phyloP scores from a whole-genome alignment of 2,329 filamentous ascomycete genomes.

The Verticillium isaacii region DNA sequence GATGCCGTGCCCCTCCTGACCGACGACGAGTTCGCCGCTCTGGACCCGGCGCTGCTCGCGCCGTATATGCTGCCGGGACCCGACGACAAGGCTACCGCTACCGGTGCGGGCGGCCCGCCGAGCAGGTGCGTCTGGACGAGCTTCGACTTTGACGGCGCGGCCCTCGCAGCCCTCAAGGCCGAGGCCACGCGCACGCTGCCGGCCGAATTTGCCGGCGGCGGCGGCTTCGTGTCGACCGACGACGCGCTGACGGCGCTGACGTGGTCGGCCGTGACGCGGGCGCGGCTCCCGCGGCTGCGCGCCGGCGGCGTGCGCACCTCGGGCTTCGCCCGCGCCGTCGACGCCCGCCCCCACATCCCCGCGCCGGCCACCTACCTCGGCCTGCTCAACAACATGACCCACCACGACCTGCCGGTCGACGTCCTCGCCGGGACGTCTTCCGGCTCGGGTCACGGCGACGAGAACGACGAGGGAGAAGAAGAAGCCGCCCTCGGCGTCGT shows the following conservation, averaged over 20 bases:
- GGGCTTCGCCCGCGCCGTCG: constrained; percentile 41
- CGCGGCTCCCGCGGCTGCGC: constrained; percentile 29
- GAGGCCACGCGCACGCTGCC: constrained; percentile 20
- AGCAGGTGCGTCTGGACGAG: constrained; percentile 35
- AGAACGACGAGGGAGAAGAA: too few species aligned
- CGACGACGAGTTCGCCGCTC: background rate
- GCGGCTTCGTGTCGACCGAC: constrained; percentile 45
- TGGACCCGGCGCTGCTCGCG: background rate
- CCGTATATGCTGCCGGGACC: background rate
- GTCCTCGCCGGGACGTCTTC: constrained; percentile 13
- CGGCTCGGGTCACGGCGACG: too few species aligned
- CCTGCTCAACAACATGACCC: constrained; percentile 40
- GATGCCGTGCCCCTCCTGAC: constrained; percentile 31
- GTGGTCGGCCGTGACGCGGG: constrained; percentile 39
- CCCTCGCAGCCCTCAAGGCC: constrained; percentile 35
- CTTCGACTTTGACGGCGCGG: constrained; percentile 33
- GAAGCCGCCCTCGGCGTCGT: constrained; percentile 7
- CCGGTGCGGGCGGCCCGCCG: constrained; percentile 7
- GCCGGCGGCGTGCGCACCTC: constrained; percentile 12
- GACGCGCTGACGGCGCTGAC: constrained; percentile 47
- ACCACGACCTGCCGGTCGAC: constrained; percentile 24
- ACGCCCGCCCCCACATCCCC: constrained; percentile 36
- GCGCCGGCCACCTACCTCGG: constrained; percentile 42
- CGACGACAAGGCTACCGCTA: background rate
- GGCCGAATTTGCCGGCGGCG: background rate